Evolutionary conservation across 148 eudicot species (phyloP).

Genomic region (Drosera capensis): DNA sequence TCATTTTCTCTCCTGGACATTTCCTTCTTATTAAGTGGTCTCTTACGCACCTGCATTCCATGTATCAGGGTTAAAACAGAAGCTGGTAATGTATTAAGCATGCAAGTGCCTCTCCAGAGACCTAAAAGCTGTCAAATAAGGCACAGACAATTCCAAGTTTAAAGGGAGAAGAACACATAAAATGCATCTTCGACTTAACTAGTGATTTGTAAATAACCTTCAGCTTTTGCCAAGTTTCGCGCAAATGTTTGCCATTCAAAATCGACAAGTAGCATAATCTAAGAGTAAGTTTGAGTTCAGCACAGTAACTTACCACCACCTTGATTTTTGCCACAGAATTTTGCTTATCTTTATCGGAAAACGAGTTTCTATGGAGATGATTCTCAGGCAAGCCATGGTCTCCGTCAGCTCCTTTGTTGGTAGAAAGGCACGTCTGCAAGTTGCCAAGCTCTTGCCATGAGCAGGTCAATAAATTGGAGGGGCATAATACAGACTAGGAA

Average conservation of each 20-base stretch:
- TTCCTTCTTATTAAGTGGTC: constrained; percentile 75
- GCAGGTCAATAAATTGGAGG: constrained; percentile 18
- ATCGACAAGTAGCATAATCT: too few species aligned
- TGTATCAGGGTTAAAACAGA: constrained; percentile 4
- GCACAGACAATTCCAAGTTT: too few species aligned
- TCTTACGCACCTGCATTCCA: constrained; percentile 58
- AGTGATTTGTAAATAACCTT: too few species aligned
- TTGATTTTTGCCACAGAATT: constrained; percentile 65
- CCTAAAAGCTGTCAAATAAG: too few species aligned
- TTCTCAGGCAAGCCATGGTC: constrained; percentile 50
- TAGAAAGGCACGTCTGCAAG: constrained; percentile 17
- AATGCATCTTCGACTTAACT: too few species aligned
- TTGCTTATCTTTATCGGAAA: constrained; percentile 65
- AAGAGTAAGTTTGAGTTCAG: background rate
- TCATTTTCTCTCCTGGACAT: constrained; percentile 56
- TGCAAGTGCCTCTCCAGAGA: too few species aligned
- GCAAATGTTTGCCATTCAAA: too few species aligned
- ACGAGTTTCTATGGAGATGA: constrained; percentile 38
- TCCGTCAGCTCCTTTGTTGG: constrained; percentile 30
- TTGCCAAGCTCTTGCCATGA: constrained; percentile 31
- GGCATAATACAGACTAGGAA: constrained; percentile 22
- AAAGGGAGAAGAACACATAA: too few species aligned
- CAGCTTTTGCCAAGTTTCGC: too few species aligned
- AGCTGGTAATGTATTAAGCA: background rate
- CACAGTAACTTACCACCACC: constrained; percentile 56